Evolutionary conservation across 768 basidiomycete genomes (phyloP), one percentile per base, ranked within the genome.

Genomic region (Russula virescens): DNA sequence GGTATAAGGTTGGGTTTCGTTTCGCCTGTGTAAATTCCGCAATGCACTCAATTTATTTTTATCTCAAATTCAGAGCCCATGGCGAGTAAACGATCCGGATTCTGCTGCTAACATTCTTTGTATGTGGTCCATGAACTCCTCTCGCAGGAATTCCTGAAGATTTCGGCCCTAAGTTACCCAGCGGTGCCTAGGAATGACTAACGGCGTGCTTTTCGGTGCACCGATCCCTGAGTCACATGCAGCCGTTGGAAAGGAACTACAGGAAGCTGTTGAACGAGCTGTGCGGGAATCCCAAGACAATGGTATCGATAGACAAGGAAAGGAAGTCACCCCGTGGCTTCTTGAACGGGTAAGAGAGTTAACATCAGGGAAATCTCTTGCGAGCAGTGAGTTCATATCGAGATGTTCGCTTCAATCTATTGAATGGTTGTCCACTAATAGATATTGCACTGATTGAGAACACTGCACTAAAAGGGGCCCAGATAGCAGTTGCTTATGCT

Each of bases 241-340:
- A 69, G 76, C 75, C 5, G 75, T 76, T n/a, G 94, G 94, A 8
- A 76, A 79, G 55, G 68, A 74, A 43, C 81, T 97, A 16, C 94
- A 98, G 71, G 71, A 78, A 47, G 85, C 86, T 0, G 89, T 98
- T 9, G 87, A 95, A 61, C 86, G 84, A 68, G 97, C 97, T 8
- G 81, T 99, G 6, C 71, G 72, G 16, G 96, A 99, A 74, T 88
- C 91, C 5, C 87, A 91, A 64, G 80, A 82, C 61, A 88, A 87
- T 65, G 93, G 94, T 2, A 77, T 96, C 50, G 88, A 82, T 69
- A 84, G 78, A 68, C 77, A 80, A 19, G 97, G 97, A 3, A 98
- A 97, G 68, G 90, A 93, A 63, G 94, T 83, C 7, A 99, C 97
- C 1, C 97, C 97, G 8, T 98, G 96, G 96, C 77, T 99, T 11